A percentile compares a stretch with the other conserved stretches of the same genome.
phyloP scores from a whole-genome alignment of 202 grass and related monocot genomes.

The Musa balbisiana region DNA sequence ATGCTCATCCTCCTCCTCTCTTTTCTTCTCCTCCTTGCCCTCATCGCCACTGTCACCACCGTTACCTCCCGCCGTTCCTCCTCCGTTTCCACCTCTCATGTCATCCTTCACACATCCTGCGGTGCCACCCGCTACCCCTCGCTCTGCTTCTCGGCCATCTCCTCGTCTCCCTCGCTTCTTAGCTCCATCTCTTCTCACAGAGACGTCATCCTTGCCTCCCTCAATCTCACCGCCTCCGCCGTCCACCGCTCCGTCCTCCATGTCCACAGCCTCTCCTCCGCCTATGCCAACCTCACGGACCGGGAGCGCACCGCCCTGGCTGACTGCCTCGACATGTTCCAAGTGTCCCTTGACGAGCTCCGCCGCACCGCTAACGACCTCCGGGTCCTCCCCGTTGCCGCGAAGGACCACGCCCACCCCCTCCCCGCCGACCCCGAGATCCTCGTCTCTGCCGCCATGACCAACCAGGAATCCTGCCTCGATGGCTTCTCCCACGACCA shows the following conservation, averaged over 20 bases:
- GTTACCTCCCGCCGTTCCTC: not conserved
- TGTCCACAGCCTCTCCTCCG: not conserved
- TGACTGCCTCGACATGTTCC: slow-evolving; percentile 23
- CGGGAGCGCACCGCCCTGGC: slow-evolving; percentile 13
- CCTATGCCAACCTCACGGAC: not conserved
- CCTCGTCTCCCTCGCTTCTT: slow-evolving; percentile 1
- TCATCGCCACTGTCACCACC: not conserved
- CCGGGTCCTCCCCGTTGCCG: not conserved
- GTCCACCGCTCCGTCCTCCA: slow-evolving; percentile 17
- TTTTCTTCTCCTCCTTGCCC: not conserved
- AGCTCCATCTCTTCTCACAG: slow-evolving; percentile 18
- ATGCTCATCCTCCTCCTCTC: not conserved
- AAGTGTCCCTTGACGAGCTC: slow-evolving; percentile 15
- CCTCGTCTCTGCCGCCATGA: slow-evolving; percentile 25
- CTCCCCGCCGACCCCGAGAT: not conserved
- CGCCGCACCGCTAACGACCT: not conserved
- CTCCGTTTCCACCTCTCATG: not conserved
- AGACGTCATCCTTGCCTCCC: slow-evolving; percentile 24
- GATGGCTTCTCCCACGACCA: slow-evolving; percentile 17
- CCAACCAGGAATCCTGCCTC: slow-evolving; percentile 24
- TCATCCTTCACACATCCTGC: slow-evolving; percentile 10
- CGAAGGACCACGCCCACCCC: not conserved
- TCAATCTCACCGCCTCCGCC: slow-evolving; percentile 20
- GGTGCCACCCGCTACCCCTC: slow-evolving; percentile 10
- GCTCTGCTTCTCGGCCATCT: slow-evolving; percentile 12